Conservation (phyloP, 2,329 filamentous ascomycete species). For the Incumbomyces delicatus region DNA sequence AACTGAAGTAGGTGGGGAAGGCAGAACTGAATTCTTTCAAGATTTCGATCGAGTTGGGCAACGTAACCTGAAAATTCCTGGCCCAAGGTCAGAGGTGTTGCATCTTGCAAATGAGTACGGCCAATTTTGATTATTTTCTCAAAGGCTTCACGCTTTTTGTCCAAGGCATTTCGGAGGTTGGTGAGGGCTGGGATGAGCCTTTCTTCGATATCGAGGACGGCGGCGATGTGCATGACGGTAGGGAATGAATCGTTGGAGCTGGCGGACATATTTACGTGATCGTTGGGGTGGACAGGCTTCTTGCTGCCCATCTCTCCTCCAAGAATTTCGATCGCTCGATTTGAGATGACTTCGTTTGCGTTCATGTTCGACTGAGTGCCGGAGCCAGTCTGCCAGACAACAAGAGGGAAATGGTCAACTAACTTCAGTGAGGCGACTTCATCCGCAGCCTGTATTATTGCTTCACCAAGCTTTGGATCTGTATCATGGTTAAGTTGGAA, state of each 20-base stretch:
- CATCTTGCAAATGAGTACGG: constrained; percentile 93
- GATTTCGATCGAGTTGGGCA: constrained; percentile 81
- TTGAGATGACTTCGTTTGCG: constrained; percentile 89
- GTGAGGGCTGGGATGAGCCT: constrained; percentile 72
- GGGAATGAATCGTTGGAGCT: constrained; percentile 99
- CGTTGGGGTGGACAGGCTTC: constrained; percentile 98
- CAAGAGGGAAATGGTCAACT: constrained; percentile 78
- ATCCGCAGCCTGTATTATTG: constrained; percentile 74
- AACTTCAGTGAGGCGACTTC: constrained; percentile 80
- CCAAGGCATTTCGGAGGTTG: constrained; percentile 71
- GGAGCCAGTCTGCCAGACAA: constrained; percentile 87
- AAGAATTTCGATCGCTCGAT: constrained; percentile 84
- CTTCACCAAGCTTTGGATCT: constrained; percentile 83
- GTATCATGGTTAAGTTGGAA: constrained; percentile 10
- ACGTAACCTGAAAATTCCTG: constrained; percentile 99
- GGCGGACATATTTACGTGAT: constrained; percentile 98
- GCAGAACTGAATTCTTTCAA: constrained; percentile 72
- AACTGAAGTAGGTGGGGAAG: constrained; percentile 78
- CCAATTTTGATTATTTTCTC: constrained; percentile 98
- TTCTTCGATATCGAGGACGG: constrained; percentile 83
- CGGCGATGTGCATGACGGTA: constrained; percentile 98
- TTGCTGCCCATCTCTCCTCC: constrained; percentile 90
- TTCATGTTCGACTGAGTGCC: constrained; percentile 97
- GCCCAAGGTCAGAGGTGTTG: constrained; percentile 85
- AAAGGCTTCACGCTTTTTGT: constrained; percentile 82